Conservation (phyloP, 192 early-diverging fungal genomes). For the Backusella mclennaniae region DNA sequence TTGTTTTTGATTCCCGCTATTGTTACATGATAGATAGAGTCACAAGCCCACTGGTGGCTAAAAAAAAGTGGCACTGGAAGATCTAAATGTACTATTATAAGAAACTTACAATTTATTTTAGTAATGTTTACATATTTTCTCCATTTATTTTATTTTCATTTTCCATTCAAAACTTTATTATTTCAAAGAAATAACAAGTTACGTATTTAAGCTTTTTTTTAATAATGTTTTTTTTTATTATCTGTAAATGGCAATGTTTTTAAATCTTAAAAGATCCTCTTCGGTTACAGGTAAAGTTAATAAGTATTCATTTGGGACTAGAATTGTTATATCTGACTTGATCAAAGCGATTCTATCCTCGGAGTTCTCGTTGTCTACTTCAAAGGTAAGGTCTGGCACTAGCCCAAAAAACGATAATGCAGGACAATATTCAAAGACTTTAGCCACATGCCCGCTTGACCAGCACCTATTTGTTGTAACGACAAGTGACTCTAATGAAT, state of each 20-base stretch:
- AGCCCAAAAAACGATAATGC: not conserved
- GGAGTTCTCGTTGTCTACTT: not conserved
- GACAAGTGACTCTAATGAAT: not conserved
- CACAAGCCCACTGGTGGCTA: not conserved
- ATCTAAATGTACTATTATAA: not conserved
- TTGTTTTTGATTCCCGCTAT: not conserved
- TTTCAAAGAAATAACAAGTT: not conserved
- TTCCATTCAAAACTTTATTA: not conserved
- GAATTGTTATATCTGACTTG: not conserved
- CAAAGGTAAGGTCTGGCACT: not conserved
- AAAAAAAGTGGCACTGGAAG: not conserved
- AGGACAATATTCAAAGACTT: not conserved
- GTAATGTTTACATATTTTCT: not conserved
- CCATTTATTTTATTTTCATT: not conserved
- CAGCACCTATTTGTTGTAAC: not conserved
- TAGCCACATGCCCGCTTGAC: not conserved
- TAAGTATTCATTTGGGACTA: not conserved
- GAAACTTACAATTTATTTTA: not conserved
- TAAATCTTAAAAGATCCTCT: not conserved
- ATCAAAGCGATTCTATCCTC: not conserved
- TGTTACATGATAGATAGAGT: not conserved
- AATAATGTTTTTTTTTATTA: not conserved
- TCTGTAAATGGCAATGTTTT: slow-evolving; percentile 1
- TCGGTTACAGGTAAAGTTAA: not conserved
- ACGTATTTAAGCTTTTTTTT: not conserved